Conservation (phyloP, 768 basidiomycete species). For the Phallus indusiatus region DNA sequence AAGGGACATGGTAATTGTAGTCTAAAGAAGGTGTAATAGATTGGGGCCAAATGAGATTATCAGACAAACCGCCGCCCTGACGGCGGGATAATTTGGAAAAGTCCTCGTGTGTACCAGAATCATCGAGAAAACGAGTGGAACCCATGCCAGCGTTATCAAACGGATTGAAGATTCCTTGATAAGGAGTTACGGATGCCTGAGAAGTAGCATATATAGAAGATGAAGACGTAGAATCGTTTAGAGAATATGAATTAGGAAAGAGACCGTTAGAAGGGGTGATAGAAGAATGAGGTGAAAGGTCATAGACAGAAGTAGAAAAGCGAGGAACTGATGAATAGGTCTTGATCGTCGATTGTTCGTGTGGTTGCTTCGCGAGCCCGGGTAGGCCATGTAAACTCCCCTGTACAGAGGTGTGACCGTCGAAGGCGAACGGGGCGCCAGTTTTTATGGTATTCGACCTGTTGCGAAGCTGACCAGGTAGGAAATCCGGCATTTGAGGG, state of each 20-base stretch:
- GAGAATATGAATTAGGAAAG: background rate
- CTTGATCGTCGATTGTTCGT: background rate
- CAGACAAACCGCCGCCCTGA: background rate
- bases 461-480: background rate
- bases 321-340: constrained; percentile 1
- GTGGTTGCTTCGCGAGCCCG: background rate
- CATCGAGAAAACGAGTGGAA: background rate
- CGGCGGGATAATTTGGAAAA: background rate
- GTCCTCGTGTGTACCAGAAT: background rate
- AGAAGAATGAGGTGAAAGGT: background rate
- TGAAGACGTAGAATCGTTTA: background rate
- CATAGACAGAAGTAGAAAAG: background rate
- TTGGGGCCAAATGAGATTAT: constrained; percentile 38
- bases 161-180: constrained; percentile 4
- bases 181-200: background rate
- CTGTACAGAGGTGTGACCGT: background rate
- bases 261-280: background rate
- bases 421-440: background rate
- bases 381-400: background rate
- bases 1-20: constrained; percentile 20
- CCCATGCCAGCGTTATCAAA: constrained; percentile 1
- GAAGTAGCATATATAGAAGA: constrained; percentile 1
- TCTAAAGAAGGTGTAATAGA: constrained; percentile 45
- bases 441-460: constrained; percentile 1
- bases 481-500: background rate